Conservation (phyloP, 2,329 filamentous ascomycete genomes). For the Colletotrichum echinochloae region DNA sequence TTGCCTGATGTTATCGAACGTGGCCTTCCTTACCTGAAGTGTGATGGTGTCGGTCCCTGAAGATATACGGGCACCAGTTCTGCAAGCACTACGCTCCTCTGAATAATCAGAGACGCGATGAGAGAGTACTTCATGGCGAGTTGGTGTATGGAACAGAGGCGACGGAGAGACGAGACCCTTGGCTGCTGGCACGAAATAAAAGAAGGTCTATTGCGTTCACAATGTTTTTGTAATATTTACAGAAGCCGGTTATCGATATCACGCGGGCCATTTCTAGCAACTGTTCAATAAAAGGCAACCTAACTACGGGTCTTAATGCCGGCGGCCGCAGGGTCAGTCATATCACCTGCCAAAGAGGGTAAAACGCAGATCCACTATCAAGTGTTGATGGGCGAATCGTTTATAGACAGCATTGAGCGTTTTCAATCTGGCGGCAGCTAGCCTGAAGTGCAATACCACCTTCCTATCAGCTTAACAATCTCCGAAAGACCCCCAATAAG, state of each 20-base stretch:
- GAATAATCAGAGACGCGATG: slow-evolving; percentile 30
- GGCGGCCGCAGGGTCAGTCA: not conserved
- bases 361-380: not conserved
- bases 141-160: slow-evolving; percentile 1
- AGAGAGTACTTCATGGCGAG: slow-evolving; percentile 33
- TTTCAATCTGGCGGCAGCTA: not conserved
- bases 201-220: slow-evolving; percentile 9
- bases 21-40: slow-evolving; percentile 19
- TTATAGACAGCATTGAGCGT: not conserved
- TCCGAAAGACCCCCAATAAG: no score
- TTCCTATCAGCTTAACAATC: slow-evolving; percentile 8
- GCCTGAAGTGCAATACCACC: slow-evolving; percentile 11
- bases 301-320: not conserved
- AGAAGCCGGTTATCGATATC: not conserved
- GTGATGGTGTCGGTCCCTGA: slow-evolving; percentile 19
- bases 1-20: not conserved
- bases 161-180: not conserved
- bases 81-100: slow-evolving; percentile 27
- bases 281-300: not conserved
- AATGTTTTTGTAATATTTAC: not conserved
- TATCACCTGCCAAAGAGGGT: slow-evolving; percentile 19
- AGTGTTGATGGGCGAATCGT: not conserved
- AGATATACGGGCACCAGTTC: slow-evolving; percentile 32
- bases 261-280: not conserved
- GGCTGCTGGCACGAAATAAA: not conserved